Evolutionary conservation across 495 filamentous ascomycete genomes (phyloP).

Genomic region (Zalerion maritima): DNA sequence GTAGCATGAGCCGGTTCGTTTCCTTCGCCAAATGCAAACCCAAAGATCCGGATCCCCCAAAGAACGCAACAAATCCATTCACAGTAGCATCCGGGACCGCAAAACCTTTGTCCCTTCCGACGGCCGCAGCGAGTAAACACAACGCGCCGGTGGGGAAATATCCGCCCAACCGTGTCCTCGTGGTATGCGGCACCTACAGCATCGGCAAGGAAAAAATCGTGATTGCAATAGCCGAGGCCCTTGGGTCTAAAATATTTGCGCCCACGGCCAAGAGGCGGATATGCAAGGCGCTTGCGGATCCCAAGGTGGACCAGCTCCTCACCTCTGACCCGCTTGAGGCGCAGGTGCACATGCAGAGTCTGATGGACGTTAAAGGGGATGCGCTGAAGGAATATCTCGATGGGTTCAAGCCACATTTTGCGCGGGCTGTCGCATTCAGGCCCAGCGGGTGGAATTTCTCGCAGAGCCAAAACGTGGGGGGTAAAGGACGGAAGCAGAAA

Average conservation of each 20-base stretch:
- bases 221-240: conserved; percentile 73
- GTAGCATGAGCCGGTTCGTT: conserved; percentile 6
- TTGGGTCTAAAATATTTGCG: conserved; percentile 83
- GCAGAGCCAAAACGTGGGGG: neutral
- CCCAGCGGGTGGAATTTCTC: conserved; percentile 88
- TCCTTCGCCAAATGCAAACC: conserved; percentile 4
- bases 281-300: conserved; percentile 72
- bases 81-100: no score
- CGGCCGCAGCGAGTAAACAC: no score
- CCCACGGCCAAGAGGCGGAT: conserved; percentile 66
- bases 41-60: neutral
- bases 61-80: no score
- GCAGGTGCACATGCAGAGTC: conserved; percentile 93
- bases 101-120: no score
- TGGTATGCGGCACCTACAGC: conserved; percentile 91
- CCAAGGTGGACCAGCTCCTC: conserved; percentile 59
- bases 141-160: no score
- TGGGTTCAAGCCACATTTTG: conserved; percentile 59
- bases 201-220: conserved; percentile 98
- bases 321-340: conserved; percentile 70
- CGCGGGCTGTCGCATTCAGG: conserved; percentile 77
- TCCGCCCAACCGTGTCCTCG: conserved; percentile 60
- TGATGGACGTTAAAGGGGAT: conserved; percentile 80
- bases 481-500: no score
- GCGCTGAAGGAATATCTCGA: conserved; percentile 81